Percentiles rank a stretch among this genome's conserved stretches.
These are phyloP conservation scores for Kazachstania taianensis DNA, from an alignment of 805 yeast species.

Conservation along the genomic window DNA sequence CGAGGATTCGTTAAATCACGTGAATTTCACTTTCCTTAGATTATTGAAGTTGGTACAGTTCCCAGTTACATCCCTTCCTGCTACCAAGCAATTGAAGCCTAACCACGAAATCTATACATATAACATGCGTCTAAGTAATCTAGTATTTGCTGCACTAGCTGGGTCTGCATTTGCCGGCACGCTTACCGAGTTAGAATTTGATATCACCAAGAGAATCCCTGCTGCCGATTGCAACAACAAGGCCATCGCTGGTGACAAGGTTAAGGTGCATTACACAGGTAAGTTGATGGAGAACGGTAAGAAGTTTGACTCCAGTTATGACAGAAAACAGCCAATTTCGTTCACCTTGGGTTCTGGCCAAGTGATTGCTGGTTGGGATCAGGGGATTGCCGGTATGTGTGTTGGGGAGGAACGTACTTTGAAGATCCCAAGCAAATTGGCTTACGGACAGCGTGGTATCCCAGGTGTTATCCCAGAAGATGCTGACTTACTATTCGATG, in stretches of 20 bases:
- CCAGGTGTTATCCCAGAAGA: conserved; percentile 72
- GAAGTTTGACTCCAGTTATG: conserved; percentile 64
- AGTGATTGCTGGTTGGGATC: conserved; percentile 88
- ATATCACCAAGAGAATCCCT: conserved; percentile 40
- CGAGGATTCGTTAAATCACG: too few relatives aligned
- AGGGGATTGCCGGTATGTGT: conserved; percentile 76
- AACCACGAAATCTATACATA: too few relatives aligned
- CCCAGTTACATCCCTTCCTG: too few relatives aligned
- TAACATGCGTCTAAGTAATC: conserved; percentile 4
- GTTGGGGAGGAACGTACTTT: conserved; percentile 77
- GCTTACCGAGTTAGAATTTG: conserved; percentile 27
- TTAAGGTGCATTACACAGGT: conserved; percentile 76
- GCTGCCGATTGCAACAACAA: conserved; percentile 44
- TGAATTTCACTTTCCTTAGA: too few relatives aligned
- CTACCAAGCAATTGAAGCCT: too few relatives aligned
- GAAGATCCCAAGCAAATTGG: conserved; percentile 69
- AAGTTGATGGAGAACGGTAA: conserved; percentile 48
- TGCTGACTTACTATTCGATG: conserved; percentile 45
- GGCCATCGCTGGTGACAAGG: conserved; percentile 55
- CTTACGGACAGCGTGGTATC: conserved; percentile 67
- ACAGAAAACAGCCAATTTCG: conserved; percentile 54
- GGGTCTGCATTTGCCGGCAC: conserved; percentile 16
- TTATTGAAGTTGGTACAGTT: background rate
- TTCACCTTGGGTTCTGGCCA: conserved; percentile 70
- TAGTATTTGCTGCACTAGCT: conserved; percentile 3